Base-by-base conservation (phyloP, 1,284 basidiomycete species). In the Tremellales sp. region DNA sequence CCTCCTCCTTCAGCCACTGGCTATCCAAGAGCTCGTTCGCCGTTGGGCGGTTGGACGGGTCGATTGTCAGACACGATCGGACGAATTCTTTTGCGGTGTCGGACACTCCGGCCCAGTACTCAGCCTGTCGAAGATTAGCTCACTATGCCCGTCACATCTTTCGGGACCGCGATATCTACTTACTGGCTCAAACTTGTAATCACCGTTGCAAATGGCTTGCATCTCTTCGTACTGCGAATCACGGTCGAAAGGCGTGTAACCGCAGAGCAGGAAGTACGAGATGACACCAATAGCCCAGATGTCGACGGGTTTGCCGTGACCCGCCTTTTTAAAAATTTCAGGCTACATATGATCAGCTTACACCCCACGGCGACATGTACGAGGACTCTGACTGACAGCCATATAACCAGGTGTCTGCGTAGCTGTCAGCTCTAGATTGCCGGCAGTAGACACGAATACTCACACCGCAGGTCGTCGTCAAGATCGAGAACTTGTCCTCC, bases 241-340 rank as follows among this genome's bases (percentile, higher is more conserved):
- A 36, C 89, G 83, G 72, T 97, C 92, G 71, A 94, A 94, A 1
- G 90, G 90, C 2, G 91, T 96, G 76, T 94, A 94, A 7, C 91
- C 90, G 45, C 89, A 91, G 45, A 96, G 84, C 4, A 96, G 78
- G 83, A 96, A 96, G 76, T 92, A 93, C 68, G 90, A 87, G 72
- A 96, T 91, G 48, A 97, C 92, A 49, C 92, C 92, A 81, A 96
- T 92, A 0, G 92, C 91, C 91, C 91, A 97, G 56, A 97, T 80
- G 68, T 97, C 94, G 23, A 97, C 94, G 0, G 94, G 92, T 75
- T 91, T 96, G 37, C 89, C 85, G 65, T 98, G 93, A 0, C 94
- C 94, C 46, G 84, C 86, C 75, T 94, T 94, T 72, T 86, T 86
- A 80, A 98, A 98, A 62, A 98, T 97, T 74, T 97, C 94, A 0